These are phyloP conservation scores for Cytospora schulzeri DNA, from an alignment of 2,329 filamentous ascomycete genomes.

Conservation along the genomic window DNA sequence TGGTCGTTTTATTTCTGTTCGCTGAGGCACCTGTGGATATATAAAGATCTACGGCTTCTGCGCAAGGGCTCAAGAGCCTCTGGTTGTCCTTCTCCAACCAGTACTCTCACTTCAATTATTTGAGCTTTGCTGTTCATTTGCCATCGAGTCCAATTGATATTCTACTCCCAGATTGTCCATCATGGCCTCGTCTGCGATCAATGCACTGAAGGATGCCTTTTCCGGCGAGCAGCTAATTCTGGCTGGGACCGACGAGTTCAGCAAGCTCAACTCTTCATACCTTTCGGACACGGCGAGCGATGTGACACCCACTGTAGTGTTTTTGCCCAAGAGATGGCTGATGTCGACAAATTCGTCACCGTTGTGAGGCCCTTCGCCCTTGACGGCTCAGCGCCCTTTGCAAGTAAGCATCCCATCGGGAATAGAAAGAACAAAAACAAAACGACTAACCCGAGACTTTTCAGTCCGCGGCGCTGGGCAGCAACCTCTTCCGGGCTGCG, in stretches of 20 bases:
- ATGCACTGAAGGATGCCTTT: background rate
- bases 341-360: conserved; percentile 27
- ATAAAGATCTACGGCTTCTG: too few species aligned
- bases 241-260: conserved; percentile 20
- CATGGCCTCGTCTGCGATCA: background rate
- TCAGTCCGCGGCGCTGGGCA: conserved; percentile 43
- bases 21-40: too few species aligned
- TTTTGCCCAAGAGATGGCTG: conserved; percentile 26
- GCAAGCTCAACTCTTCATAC: conserved; percentile 25
- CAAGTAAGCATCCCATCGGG: conserved; percentile 27
- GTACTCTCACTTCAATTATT: too few species aligned
- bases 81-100: too few species aligned
- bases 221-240: conserved; percentile 2
- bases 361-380: conserved; percentile 21
- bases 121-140: too few species aligned
- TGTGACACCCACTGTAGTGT: conserved; percentile 23
- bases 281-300: conserved; percentile 28
- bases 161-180: background rate
- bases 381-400: conserved; percentile 34
- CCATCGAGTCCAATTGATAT: too few species aligned
- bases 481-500: conserved; percentile 40
- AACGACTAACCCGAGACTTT: background rate
- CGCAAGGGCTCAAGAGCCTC: too few species aligned
- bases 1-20: too few species aligned
- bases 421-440: background rate